Conservation (phyloP, 129 eudicot species). For the Chrysanthemum lavandulifolium region DNA sequence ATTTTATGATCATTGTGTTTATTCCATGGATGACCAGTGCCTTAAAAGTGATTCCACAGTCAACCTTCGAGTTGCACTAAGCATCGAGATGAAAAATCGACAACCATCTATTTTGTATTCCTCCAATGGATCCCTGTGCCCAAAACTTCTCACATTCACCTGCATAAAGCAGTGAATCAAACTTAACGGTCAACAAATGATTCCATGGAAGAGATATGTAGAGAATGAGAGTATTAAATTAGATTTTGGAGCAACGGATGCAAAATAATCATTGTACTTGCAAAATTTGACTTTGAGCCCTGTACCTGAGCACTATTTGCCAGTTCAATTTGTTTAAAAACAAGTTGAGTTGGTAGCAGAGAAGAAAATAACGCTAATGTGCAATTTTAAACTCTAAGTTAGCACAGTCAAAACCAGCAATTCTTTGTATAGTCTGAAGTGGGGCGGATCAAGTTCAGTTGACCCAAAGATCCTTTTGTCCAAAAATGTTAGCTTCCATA, state of each 20-base stretch:
- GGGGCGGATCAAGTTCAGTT: no score
- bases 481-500: no score
- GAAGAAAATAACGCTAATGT: no score
- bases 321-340: no score
- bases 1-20: slow-evolving; percentile 17
- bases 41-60: slow-evolving; percentile 81
- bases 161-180: slow-evolving; percentile 20
- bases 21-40: slow-evolving; percentile 87
- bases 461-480: no score
- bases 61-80: slow-evolving; percentile 76
- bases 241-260: background rate
- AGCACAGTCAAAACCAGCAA: no score
- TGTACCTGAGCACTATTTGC: no score
- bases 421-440: no score
- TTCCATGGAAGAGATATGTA: background rate
- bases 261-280: background rate
- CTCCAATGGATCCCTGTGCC: slow-evolving; percentile 94
- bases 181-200: background rate
- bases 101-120: slow-evolving; percentile 99
- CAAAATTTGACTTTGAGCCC: no score
- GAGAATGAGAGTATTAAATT: background rate
- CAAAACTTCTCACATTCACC: slow-evolving; percentile 97
- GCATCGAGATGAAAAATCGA: slow-evolving; percentile 92
- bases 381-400: no score
- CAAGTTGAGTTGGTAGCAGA: no score